Evolutionary conservation across 768 basidiomycete species (phyloP).

Genomic region (Cystofilobasidium capitatum): DNA sequence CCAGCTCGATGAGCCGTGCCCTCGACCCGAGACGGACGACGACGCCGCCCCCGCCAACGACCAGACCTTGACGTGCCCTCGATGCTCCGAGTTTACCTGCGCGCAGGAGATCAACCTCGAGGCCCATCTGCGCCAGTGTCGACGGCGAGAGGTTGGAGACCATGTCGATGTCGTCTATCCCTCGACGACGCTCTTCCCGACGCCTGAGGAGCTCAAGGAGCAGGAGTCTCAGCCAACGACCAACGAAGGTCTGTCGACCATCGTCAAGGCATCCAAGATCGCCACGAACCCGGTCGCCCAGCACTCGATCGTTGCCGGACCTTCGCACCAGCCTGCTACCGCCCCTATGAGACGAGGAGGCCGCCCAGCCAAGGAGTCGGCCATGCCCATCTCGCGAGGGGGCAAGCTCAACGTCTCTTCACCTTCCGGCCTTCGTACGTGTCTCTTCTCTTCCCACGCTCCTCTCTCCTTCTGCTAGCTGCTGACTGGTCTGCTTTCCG

Average conservation of each 20-base stretch:
- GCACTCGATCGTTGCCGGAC: not conserved
- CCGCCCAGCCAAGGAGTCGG: not conserved
- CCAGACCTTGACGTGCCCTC: not conserved
- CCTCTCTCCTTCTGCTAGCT: too few species aligned
- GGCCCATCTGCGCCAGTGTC: constrained; percentile 1
- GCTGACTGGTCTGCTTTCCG: not conserved
- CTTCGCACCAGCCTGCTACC: not conserved
- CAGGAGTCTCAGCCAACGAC: not conserved
- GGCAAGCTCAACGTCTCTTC: not conserved
- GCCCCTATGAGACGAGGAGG: too few species aligned
- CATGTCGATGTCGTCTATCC: not conserved
- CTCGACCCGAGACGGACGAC: too few species aligned
- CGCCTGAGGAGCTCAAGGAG: not conserved
- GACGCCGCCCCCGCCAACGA: not conserved
- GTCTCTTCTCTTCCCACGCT: not conserved
- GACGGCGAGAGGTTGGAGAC: not conserved
- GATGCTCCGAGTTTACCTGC: not conserved
- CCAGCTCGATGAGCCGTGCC: too few species aligned
- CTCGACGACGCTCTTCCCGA: not conserved
- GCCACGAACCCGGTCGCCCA: not conserved
- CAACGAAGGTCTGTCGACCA: not conserved
- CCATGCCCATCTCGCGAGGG: not conserved
- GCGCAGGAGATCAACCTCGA: not conserved
- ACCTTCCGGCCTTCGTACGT: not conserved
- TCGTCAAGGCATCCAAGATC: not conserved